Percentiles rank a stretch among this genome's conserved stretches.
Conservation (phyloP, 495 filamentous ascomycete genomes). For the Penicillium maclennaniae region DNA sequence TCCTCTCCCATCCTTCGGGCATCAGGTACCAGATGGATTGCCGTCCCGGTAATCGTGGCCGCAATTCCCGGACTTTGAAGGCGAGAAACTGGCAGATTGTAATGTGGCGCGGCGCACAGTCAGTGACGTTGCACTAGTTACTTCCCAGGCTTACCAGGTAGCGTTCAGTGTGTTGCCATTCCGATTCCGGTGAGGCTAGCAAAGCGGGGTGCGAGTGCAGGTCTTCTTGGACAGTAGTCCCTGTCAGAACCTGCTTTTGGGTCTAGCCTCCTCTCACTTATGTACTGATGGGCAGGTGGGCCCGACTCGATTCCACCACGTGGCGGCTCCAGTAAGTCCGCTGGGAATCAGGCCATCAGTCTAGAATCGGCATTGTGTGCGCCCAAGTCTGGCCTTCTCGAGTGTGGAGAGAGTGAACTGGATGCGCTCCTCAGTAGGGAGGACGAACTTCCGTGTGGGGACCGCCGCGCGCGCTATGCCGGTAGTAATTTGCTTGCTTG, state of each 20-base stretch:
- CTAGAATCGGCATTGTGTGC: constrained; percentile 17
- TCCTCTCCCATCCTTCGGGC: constrained; percentile 18
- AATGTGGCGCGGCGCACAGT: constrained; percentile 25
- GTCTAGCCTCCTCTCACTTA: constrained; percentile 1
- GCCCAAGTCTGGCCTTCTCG: constrained; percentile 16
- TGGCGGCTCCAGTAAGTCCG: constrained; percentile 22
- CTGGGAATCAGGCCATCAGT: constrained; percentile 16
- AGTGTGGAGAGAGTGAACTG: constrained; percentile 16
- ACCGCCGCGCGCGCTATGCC: constrained; percentile 17
- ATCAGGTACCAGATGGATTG: constrained; percentile 17
- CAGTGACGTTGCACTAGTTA: constrained; percentile 8
- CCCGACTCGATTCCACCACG: constrained; percentile 15
- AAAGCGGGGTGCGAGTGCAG: constrained; percentile 21
- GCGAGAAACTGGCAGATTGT: constrained; percentile 19
- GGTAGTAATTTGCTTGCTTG: neutral
- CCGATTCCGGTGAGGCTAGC: constrained; percentile 19
- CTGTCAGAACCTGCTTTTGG: neutral
- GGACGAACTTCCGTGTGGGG: constrained; percentile 28
- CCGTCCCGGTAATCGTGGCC: constrained; percentile 18
- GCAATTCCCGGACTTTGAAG: constrained; percentile 10
- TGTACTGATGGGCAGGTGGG: constrained; percentile 23
- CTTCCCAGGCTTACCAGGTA: constrained; percentile 4
- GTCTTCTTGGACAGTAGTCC: constrained; percentile 12
- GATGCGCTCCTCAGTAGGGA: constrained; percentile 19
- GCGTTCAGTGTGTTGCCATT: constrained; percentile 16